phyloP scores from a whole-genome alignment of 176 grass and related monocot species.

The Juncus effusus region DNA sequence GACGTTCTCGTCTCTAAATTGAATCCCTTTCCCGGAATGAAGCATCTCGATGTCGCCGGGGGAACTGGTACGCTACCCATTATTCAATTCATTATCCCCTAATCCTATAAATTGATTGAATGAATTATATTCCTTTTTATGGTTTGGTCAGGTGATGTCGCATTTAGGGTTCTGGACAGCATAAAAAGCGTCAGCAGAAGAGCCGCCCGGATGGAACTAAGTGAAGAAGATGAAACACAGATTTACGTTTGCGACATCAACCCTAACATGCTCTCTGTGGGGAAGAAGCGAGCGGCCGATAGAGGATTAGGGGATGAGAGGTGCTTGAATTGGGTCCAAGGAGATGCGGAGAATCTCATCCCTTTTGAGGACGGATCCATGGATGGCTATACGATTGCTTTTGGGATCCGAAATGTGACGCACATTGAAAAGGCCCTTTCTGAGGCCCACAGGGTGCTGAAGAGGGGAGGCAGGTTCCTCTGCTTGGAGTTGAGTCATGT shows the following conservation, averaged over 20 bases:
- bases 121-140: conserved; percentile 8
- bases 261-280: conserved; percentile 84
- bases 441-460: conserved; percentile 86
- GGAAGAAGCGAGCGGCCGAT: conserved; percentile 77
- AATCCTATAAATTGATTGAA: background rate
- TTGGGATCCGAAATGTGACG: conserved; percentile 93
- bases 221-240: conserved; percentile 62
- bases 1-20: conserved; percentile 75
- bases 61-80: conserved; percentile 58
- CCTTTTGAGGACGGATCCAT: conserved; percentile 72
- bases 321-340: conserved; percentile 74
- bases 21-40: conserved; percentile 89
- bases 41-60: conserved; percentile 91
- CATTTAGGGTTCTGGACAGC: conserved; percentile 71
- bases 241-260: conserved; percentile 94
- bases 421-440: conserved; percentile 87
- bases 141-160: conserved; percentile 64
- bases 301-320: conserved; percentile 53
- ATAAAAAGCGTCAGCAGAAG: conserved; percentile 57
- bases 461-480: conserved; percentile 77
- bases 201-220: conserved; percentile 46
- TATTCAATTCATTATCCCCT: background rate
- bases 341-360: conserved; percentile 84
- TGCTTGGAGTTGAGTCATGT: conserved; percentile 95
- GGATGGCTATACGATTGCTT: conserved; percentile 94